Base-by-base conservation (phyloP, 106 monocot species). In the Phalaenopsis aphrodite region DNA sequence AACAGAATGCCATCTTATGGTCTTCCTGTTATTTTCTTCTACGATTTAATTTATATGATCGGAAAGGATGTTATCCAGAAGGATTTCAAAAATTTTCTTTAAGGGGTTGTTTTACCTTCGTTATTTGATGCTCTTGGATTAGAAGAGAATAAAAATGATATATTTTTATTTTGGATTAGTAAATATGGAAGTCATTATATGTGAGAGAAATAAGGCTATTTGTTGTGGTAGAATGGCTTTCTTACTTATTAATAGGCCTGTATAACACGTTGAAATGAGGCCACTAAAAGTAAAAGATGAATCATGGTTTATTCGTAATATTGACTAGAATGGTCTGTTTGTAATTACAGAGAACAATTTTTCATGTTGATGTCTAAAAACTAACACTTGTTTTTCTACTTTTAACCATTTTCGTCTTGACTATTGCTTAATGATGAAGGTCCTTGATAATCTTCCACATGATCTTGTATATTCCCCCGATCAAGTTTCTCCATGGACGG, bases 371-470 rank as follows among this genome's bases (percentile, higher is more conserved):
- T 37, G 39, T 45, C 19, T 74, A 18, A 42, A 30, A 42, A 45
- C 43, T 18, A 45, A 19, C 43, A 45, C 21, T 8, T 74, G 18
- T 19, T 74, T n/a, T 43, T 8, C 41, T 45, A 37, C 14, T 9
- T 39, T 68, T 69, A 74, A 74, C 18, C 42, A 15, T 14, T 69
- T 38, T 45, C 43, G 17, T 8, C 21, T 47, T 76, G 23, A 14
- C 3, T 49, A 12, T 49, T 76, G 23, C 10, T 76, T 76, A 24
- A 42, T 48, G 42, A 52, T 78, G 47, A 80, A 98, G 98, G 98
- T 98, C 73, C 94, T 98, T 83, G 98, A 98, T 81, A 98, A 98
- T 88, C 94, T 98, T 86, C 98, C 98, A 76, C 98, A 98, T 87
- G 98, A 98, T 83, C 85, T 94, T 81, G 80, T 94, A 64, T 92